These are phyloP conservation scores for Peronosclerospora sorghi DNA, from an alignment of 352 stramenopile genomes.

Conservation along the genomic window DNA sequence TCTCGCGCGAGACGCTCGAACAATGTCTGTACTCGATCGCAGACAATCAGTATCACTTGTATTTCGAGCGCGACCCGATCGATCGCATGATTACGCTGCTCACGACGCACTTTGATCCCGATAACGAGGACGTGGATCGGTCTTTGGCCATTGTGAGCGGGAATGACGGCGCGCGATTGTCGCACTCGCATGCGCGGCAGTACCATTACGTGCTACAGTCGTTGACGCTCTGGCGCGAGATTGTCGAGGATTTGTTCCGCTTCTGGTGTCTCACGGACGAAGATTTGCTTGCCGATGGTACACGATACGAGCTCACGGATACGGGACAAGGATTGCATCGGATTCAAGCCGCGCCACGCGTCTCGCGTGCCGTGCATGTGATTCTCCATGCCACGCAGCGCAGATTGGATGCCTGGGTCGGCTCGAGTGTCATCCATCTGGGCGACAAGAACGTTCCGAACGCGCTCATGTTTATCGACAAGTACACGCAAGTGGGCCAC, in stretches of 20 bases:
- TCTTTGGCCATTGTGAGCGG: constrained; percentile 90
- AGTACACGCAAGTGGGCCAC: constrained; percentile 92
- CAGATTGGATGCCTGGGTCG: constrained; percentile 81
- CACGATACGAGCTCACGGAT: constrained; percentile 85
- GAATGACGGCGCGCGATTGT: constrained; percentile 88
- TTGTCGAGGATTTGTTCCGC: constrained; percentile 94
- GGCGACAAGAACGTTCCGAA: constrained; percentile 98
- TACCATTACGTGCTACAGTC: constrained; percentile 95
- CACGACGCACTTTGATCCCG: constrained; percentile 77
- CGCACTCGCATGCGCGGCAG: constrained; percentile 90
- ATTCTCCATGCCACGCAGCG: constrained; percentile 81
- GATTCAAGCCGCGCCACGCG: constrained; percentile 88
- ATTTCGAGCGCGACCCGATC: constrained; percentile 94
- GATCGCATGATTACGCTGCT: constrained; percentile 91
- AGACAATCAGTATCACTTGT: constrained; percentile 96
- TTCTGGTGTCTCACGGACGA: constrained; percentile 93
- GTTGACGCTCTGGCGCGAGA: constrained; percentile 93
- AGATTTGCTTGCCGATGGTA: constrained; percentile 67
- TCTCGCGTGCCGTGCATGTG: constrained; percentile 92
- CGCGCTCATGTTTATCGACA: constrained; percentile 97
- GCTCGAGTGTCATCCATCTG: constrained; percentile 92
- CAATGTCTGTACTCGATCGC: constrained; percentile 94
- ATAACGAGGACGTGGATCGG: constrained; percentile 51
- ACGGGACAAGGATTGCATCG: constrained; percentile 93
- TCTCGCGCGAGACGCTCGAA: constrained; percentile 82